Base-by-base conservation (phyloP, 139 green algal genomes). In the Coelastrella sp. region DNA sequence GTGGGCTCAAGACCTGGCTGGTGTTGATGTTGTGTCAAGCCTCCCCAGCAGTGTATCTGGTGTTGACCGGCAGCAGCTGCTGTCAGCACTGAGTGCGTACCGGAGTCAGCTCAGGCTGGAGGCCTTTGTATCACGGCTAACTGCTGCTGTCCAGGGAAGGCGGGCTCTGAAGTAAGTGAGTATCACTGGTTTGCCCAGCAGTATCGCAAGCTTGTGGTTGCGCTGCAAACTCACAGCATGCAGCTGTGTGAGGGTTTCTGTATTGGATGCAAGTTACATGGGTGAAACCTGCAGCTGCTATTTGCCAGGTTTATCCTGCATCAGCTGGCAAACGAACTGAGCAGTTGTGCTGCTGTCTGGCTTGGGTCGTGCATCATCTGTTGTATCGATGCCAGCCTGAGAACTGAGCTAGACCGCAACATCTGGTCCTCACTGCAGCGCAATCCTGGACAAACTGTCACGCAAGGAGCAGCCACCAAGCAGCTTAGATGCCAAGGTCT, bases 1-100 rank as follows among this genome's bases (percentile, higher is more conserved):
- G 73, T 90, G 85, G 85, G 85, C 85, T 58, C 85, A 90, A 17
- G 85, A 90, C 73, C 85, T 90, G 22, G 85, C 73, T 56, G 85
- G 85, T 79, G 59, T 90, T 56, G 85, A 90, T 47, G 73, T 90
- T n/a, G 58, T 90, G n/a, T 7, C 73, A 7, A 58, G 73, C 54
- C 85, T 90, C 11, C 85, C 85, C 8, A 22, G 19, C 19, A 74
- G 54, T 7, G 14, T 68, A 14, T 65, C 83, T 17, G 85, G n/a
- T 19, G 5, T 64, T 17, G 73, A 90, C 20, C 20, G 22, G 4
- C 17, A 60, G 22, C 66, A 90, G 54, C 22, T 73, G 73, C 57
- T 90, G 57, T 79, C 73, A 59, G 54, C 57, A 22, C 85, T 90
- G 57, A 80, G 85, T 75, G 22, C 73, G 11, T 73, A 82, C 71